These are phyloP conservation scores for Tolypocladium album DNA, from an alignment of 2,329 filamentous ascomycete species.

Conservation along the genomic window DNA sequence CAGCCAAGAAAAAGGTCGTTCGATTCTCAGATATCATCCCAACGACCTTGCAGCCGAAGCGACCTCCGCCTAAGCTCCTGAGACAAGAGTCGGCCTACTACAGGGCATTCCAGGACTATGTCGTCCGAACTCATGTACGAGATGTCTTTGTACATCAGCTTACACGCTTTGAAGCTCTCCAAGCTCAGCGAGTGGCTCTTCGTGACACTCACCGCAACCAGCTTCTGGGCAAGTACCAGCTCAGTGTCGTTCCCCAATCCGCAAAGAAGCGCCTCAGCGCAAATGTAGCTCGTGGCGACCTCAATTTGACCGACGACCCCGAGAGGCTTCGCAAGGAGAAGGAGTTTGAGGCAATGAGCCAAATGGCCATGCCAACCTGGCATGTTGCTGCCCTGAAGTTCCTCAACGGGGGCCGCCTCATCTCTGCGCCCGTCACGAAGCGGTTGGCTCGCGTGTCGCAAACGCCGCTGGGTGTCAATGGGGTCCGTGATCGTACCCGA, in stretches of 20 bases:
- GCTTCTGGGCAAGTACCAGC: constrained; percentile 74
- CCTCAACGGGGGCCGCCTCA: constrained; percentile 53
- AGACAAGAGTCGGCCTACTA: constrained; percentile 72
- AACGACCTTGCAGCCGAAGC: constrained; percentile 33
- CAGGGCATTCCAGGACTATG: constrained; percentile 70
- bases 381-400: constrained; percentile 50
- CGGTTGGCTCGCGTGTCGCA: constrained; percentile 45
- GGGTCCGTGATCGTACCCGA: constrained; percentile 43
- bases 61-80: constrained; percentile 39
- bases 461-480: constrained; percentile 31
- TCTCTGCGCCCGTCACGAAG: constrained; percentile 53
- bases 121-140: constrained; percentile 50
- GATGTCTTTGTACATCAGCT: constrained; percentile 82
- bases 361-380: constrained; percentile 53
- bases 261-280: constrained; percentile 61
- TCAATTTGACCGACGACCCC: constrained; percentile 50
- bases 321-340: constrained; percentile 58
- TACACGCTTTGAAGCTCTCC: constrained; percentile 78
- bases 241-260: constrained; percentile 57
- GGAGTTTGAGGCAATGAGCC: constrained; percentile 68
- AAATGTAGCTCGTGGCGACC: constrained; percentile 65
- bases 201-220: constrained; percentile 65
- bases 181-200: constrained; percentile 69
- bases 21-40: constrained; percentile 54
- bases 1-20: constrained; percentile 58